Evolutionary conservation across 2,329 filamentous ascomycete genomes (phyloP), one percentile per base, ranked within the genome.

Genomic region (Capronia americana): DNA sequence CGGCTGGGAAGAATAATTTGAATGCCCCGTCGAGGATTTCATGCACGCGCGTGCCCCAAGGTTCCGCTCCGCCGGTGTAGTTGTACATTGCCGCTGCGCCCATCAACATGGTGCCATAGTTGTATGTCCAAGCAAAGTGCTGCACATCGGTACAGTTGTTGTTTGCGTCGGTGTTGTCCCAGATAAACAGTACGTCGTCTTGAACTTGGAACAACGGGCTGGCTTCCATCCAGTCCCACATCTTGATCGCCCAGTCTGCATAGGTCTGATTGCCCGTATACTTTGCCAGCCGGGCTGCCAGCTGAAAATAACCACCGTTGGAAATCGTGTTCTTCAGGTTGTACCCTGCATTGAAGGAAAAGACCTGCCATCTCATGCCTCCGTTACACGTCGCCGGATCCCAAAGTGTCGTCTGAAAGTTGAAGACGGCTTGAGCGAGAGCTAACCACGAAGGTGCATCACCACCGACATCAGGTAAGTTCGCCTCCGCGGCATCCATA

Each of bases 281-380:
- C 32, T 72, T 63, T 3, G 78, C 78, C 41, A 80, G 69, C 17
- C 79, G 75, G 8, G 82, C 77, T 8, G 80, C 80, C 14, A 85
- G 73, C 64, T 84, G 79, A 74, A 85, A 84, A 70, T 84, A 81
- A 54, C 81, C 79, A 23, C 81, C 83, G 65, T 85, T 85, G 7
- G 83, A 83, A 62, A 85, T 84, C 46, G 80, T 79, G 73, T 83
- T 84, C 73, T 83, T 83, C 73, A 84, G 82, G 57, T 80, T 75
- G 70, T 80, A 85, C 8, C 83, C 83, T 51, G 76, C 78, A 70
- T 84, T 84, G 76, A 83, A 83, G 6, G 79, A 76, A 73, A 80
- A 93, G 64, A 95, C 90, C 79, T 95, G 92, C 92, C 92, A 96
- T 67, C 89, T 85, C 69, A 96, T 79, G 8, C 92, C 92, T 57